These are phyloP conservation scores for Paecilomyces dactylethromorphus DNA, from an alignment of 2,329 filamentous ascomycete genomes.

Conservation along the genomic window DNA sequence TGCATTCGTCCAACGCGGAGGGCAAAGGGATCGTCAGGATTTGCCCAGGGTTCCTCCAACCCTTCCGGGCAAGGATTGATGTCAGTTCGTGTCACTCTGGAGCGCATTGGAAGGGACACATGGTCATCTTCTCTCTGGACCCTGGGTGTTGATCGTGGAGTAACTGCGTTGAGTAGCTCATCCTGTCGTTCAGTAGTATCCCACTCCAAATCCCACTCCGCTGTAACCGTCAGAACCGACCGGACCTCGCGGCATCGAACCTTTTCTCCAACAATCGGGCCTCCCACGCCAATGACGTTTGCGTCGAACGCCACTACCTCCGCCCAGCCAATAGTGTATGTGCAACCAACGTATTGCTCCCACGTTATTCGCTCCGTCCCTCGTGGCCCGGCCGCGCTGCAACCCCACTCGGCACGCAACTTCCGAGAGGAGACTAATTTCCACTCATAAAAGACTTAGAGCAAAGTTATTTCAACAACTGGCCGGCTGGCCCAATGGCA, in stretches of 20 bases:
- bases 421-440: conserved; percentile 6
- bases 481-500: conserved; percentile 40
- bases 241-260: too few relatives aligned
- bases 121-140: neutral
- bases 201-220: neutral
- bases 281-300: neutral
- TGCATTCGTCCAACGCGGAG: neutral
- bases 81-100: neutral
- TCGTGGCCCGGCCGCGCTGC: neutral
- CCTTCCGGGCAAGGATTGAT: neutral
- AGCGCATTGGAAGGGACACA: neutral
- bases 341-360: neutral
- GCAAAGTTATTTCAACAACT: neutral
- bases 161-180: too few relatives aligned
- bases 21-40: neutral
- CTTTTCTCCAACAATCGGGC: too few relatives aligned
- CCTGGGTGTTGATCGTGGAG: too few relatives aligned
- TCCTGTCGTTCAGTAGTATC: too few relatives aligned
- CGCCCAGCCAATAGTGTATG: neutral
- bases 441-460: neutral
- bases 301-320: neutral
- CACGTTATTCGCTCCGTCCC: neutral
- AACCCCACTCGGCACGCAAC: conserved; percentile 16
- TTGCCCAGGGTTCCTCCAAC: neutral
- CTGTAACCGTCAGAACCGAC: neutral